Evolutionary conservation across 768 basidiomycete genomes (phyloP), one percentile per base, ranked within the genome.

Genomic region (Serendipita indica): DNA sequence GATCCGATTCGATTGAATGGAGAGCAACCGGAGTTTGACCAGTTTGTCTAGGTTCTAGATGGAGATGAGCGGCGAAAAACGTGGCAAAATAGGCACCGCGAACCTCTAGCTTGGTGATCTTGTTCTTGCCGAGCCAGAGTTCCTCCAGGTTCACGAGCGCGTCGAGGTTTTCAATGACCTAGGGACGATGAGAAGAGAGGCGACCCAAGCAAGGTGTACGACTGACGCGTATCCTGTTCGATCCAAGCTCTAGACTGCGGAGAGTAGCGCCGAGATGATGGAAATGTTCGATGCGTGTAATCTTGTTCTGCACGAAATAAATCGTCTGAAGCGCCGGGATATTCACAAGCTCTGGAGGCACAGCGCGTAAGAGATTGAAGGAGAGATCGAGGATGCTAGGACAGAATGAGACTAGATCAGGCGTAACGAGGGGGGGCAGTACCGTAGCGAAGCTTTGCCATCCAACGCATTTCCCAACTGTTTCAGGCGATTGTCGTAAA

Each of bases 91-190:
- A 37, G 57, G 20, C 30, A 37, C 32, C 27, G 18, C 66, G 39
- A 63, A 89, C 89, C 77, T 93, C 86, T 3, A 99, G 77, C 68
- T 80, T 83, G 3, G 82, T 68, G 60, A 99, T 89, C 73, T 97
- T 99, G 69, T 99, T 99, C 77, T 99, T 99, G 5, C 96, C 96
- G 2, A 98, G 72, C 91, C 94, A 98, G 2, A 99, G 74, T 65
- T 97, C 92, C 63, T 92, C 89, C 7, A 99, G 73, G 63, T 85
- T 87, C 1, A 83, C 79, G 35, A 96, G 72, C 1, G 79, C 74
- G 10, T 89, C 88, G 2, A 98, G 70, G 37, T 84, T 84, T 68
- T 97, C 89, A 60, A 99, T 94, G 73, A 76, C 79, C 92, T 96
- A 61, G 7, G 30, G n/a, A 60, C 7, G 58, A 59, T 4, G 13